Percentiles rank a stretch among this genome's conserved stretches.
Evolutionary conservation across 1,284 basidiomycete genomes (phyloP).

Genomic region (Apiotrichum laibachii): DNA sequence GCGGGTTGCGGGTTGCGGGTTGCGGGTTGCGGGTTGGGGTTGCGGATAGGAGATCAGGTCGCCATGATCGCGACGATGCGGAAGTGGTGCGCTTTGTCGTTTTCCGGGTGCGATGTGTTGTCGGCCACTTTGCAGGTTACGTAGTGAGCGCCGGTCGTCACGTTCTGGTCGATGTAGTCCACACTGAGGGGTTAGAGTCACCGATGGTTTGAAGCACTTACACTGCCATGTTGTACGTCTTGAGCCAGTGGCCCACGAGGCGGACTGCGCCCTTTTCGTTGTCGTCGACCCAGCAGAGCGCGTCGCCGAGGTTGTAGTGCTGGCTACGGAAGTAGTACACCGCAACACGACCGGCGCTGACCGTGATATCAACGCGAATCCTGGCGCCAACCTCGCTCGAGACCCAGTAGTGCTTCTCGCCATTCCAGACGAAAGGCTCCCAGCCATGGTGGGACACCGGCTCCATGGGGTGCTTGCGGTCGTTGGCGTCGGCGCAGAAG

Average conservation of each 20-base stretch:
- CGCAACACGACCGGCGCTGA: slow-evolving; percentile 47
- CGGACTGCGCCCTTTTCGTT: slow-evolving; percentile 44
- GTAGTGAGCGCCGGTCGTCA: slow-evolving; percentile 42
- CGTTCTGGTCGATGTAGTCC: slow-evolving; percentile 48
- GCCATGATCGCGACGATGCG: slow-evolving; percentile 52
- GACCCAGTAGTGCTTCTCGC: slow-evolving; percentile 51
- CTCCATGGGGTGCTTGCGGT: slow-evolving; percentile 42
- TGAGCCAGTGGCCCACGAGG: slow-evolving; percentile 47
- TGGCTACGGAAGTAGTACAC: slow-evolving; percentile 51
- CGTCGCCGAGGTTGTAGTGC: slow-evolving; percentile 50
- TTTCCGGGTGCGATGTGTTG: slow-evolving; percentile 44
- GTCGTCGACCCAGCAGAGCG: slow-evolving; percentile 53
- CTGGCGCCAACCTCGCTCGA: slow-evolving; percentile 40
- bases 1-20: too few relatives aligned
- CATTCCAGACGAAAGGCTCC: slow-evolving; percentile 47
- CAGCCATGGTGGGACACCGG: slow-evolving; percentile 42
- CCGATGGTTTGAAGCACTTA: slow-evolving; percentile 25
- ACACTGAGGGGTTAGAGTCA: slow-evolving; percentile 33
- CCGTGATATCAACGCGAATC: slow-evolving; percentile 48
- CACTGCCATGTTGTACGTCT: slow-evolving; percentile 47
- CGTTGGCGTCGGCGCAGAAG: slow-evolving; percentile 51
- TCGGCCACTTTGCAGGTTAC: slow-evolving; percentile 50
- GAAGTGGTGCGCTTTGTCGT: slow-evolving; percentile 49
- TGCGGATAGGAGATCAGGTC: slow-evolving; percentile 25
- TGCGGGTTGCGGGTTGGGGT: not conserved